Conservation (phyloP, 345 rosid species). For the Ailanthus altissimus region DNA sequence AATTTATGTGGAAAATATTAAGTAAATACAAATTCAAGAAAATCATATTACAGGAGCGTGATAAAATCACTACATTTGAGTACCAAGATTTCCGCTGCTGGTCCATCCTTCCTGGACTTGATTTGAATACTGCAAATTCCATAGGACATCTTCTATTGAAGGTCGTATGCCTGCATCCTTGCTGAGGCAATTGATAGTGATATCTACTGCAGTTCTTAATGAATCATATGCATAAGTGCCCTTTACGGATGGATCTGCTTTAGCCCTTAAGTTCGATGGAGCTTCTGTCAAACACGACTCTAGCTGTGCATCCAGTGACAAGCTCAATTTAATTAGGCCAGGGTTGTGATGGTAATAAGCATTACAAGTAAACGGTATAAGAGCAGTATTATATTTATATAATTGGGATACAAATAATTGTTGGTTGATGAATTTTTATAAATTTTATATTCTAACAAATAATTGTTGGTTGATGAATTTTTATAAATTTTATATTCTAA, state of each 20-base stretch:
- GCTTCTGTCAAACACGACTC: slow-evolving; percentile 61
- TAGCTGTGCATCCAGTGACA: slow-evolving; percentile 39
- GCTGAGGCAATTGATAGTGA: slow-evolving; percentile 70
- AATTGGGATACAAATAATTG: too few species aligned
- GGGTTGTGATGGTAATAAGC: background rate
- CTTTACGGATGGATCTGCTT: slow-evolving; percentile 57
- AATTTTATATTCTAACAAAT: too few species aligned
- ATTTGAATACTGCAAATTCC: slow-evolving; percentile 89
- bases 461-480: too few species aligned
- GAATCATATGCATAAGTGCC: slow-evolving; percentile 84
- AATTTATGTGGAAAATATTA: background rate
- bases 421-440: too few species aligned
- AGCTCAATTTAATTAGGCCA: too few species aligned
- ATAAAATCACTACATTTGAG: slow-evolving; percentile 25
- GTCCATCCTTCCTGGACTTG: slow-evolving; percentile 95
- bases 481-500: too few species aligned
- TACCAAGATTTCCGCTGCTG: slow-evolving; percentile 71
- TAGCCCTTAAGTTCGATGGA: slow-evolving; percentile 45
- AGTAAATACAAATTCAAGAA: background rate
- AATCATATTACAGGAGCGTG: background rate
- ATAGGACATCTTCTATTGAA: slow-evolving; percentile 85
- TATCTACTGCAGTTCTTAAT: slow-evolving; percentile 65
- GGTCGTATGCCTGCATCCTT: slow-evolving; percentile 63
- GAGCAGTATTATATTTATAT: too few species aligned
- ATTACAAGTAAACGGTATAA: too few species aligned